These are phyloP conservation scores for Ascoidea rubescens DNA, from an alignment of 805 yeast genomes.

Conservation along the genomic window DNA sequence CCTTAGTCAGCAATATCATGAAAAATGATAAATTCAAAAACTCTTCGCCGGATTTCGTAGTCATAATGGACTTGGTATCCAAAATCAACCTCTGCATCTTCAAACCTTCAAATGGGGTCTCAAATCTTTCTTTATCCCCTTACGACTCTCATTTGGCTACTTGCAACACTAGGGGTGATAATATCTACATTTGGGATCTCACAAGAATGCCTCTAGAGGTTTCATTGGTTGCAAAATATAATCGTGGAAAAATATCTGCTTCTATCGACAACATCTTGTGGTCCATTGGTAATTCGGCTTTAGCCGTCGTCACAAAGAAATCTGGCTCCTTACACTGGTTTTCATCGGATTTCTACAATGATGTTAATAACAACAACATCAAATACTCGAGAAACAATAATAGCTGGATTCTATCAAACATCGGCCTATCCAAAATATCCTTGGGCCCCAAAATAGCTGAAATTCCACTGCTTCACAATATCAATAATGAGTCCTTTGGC, in stretches of 20 bases:
- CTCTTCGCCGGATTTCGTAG: slow-evolving; percentile 18
- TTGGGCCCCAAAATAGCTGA: slow-evolving; percentile 17
- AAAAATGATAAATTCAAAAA: slow-evolving; percentile 6
- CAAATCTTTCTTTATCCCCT: slow-evolving; percentile 46
- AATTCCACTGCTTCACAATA: slow-evolving; percentile 13
- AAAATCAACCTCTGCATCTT: slow-evolving; percentile 27
- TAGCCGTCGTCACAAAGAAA: slow-evolving; percentile 37
- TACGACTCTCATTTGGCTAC: slow-evolving; percentile 44
- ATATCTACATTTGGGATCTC: slow-evolving; percentile 50
- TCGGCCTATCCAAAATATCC: slow-evolving; percentile 13
- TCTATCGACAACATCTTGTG: slow-evolving; percentile 36
- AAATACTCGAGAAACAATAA: slow-evolving; percentile 11
- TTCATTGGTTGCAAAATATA: slow-evolving; percentile 40
- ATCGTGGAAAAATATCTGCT: slow-evolving; percentile 51
- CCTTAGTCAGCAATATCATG: neutral
- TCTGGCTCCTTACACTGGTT: slow-evolving; percentile 56
- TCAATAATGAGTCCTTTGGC: neutral
- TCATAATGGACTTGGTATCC: slow-evolving; percentile 32
- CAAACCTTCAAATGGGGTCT: slow-evolving; percentile 49
- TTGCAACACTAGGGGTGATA: slow-evolving; percentile 45
- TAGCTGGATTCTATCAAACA: slow-evolving; percentile 33
- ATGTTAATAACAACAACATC: slow-evolving; percentile 5
- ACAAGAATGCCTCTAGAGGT: slow-evolving; percentile 35
- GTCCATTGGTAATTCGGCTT: slow-evolving; percentile 28
- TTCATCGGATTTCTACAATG: slow-evolving; percentile 7